Evolutionary conservation across 805 yeast species (phyloP), one percentile per base, ranked within the genome.

Genomic region (Saturnispora diversa): DNA sequence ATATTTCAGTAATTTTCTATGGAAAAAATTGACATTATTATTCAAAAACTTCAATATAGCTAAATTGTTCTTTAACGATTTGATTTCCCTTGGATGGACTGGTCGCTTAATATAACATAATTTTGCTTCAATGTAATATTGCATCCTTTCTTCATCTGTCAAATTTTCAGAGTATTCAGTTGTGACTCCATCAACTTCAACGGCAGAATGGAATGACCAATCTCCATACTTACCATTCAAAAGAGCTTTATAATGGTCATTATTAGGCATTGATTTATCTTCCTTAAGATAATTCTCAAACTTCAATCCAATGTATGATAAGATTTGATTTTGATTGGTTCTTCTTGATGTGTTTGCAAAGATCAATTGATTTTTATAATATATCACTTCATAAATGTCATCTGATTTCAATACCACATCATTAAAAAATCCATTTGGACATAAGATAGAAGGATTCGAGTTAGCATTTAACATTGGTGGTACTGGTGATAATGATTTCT

Each of bases 251-350:
- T 23, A 39, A 31, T 47, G 50, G 9, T 22, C n/a, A 32, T 31
- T 26, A 13, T 50, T 7, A 19, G 43, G 36, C 15, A 22, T 28
- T 22, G 26, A 22, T 9, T 31, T 12, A 27, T 36, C 35, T 8
- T n/a, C n/a, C n/a, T n/a, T n/a, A n/a, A 47, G 20, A 31, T 44
- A 12, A 11, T 42, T 31, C 25, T 48, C 51, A 34, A 49, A 47
- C 20, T 44, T 43, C 13, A 40, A 11, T 8, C 51, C 51, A 20
- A 48, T 47, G 31, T 42, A 49, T 17, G 48, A 28, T 16, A 36
- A 24, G 13, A 37, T 21, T 29, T 17, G 19, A 19, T 38, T 20
- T 12, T 48, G 44, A 11, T 25, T 22, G 11, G 9, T 16, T 10
- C 53, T 33, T n/a, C 44, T 39, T 3, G 23, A n/a, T 3, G 44